A percentile compares a stretch with the other conserved stretches of the same genome.
Evolutionary conservation across 1,284 basidiomycete genomes (phyloP).

Genomic region (Microbotryomycetes sp.): DNA sequence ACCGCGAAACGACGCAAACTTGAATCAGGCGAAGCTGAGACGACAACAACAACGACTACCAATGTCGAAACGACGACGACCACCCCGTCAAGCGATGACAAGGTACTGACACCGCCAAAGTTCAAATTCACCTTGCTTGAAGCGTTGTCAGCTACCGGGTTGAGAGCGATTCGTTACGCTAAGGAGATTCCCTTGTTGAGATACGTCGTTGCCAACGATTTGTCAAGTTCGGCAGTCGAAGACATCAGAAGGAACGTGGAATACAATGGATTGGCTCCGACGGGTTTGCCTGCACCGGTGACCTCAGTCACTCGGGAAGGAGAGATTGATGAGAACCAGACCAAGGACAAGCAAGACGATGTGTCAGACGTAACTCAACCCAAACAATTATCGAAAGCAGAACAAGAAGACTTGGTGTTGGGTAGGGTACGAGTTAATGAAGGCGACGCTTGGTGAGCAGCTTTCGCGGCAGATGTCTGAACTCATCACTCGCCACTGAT

Average conservation of each 20-base stretch:
- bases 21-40: background rate
- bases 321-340: constrained; percentile 1
- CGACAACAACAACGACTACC: background rate
- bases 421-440: constrained; percentile 76
- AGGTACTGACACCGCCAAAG: constrained; percentile 38
- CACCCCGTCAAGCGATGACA: background rate
- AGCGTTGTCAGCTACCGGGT: constrained; percentile 88
- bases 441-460: constrained; percentile 79
- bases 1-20: constrained; percentile 1
- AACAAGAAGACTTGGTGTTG: constrained; percentile 40
- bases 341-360: constrained; percentile 27
- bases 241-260: constrained; percentile 84
- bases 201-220: constrained; percentile 88
- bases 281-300: constrained; percentile 2
- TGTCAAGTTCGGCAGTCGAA: constrained; percentile 72
- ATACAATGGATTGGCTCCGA: constrained; percentile 69
- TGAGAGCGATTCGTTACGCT: constrained; percentile 93
- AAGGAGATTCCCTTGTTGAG: constrained; percentile 91
- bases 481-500: background rate
- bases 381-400: constrained; percentile 31
- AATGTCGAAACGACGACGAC: background rate
- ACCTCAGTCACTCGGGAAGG: background rate
- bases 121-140: constrained; percentile 81
- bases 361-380: constrained; percentile 17
- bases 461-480: background rate